A percentile compares a stretch with the other conserved stretches of the same genome.
phyloP scores from a whole-genome alignment of 768 basidiomycete genomes.

The Boletus huronensis region DNA sequence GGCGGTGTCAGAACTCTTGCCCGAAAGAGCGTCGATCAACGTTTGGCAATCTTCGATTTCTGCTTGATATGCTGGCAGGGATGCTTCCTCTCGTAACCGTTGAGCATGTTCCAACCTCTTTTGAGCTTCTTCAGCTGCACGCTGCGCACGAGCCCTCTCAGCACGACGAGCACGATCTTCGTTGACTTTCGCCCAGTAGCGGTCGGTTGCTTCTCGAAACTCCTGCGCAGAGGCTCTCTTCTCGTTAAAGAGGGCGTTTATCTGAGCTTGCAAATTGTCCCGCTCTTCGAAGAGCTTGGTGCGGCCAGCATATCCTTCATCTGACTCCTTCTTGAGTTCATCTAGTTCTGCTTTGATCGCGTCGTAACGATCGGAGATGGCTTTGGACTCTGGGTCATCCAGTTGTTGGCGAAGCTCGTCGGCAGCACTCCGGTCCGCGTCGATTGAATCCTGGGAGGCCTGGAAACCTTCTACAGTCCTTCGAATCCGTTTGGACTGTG shows the following conservation, averaged over 20 bases:
- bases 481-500: slow-evolving; percentile 63
- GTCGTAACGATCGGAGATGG: slow-evolving; percentile 76
- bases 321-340: slow-evolving; percentile 78
- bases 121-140: slow-evolving; percentile 69
- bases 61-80: slow-evolving; percentile 81
- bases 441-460: slow-evolving; percentile 74
- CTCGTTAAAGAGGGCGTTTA: slow-evolving; percentile 67
- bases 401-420: slow-evolving; percentile 80
- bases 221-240: slow-evolving; percentile 71
- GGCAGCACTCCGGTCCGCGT: slow-evolving; percentile 66
- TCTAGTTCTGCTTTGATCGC: slow-evolving; percentile 82
- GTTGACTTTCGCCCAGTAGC: slow-evolving; percentile 76
- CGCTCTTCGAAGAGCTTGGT: slow-evolving; percentile 86
- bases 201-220: slow-evolving; percentile 82
- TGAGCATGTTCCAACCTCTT: slow-evolving; percentile 79
- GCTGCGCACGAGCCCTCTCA: slow-evolving; percentile 72
- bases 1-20: slow-evolving; percentile 50
- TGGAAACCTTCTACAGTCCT: slow-evolving; percentile 80
- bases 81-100: slow-evolving; percentile 86
- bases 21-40: slow-evolving; percentile 80
- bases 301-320: slow-evolving; percentile 79
- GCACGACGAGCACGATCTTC: slow-evolving; percentile 85
- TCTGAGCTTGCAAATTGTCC: slow-evolving; percentile 61
- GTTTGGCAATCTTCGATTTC: slow-evolving; percentile 97
- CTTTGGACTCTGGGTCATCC: slow-evolving; percentile 88